phyloP scores from a whole-genome alignment of 2,329 filamentous ascomycete species.

The Claviceps pazoutovae region DNA sequence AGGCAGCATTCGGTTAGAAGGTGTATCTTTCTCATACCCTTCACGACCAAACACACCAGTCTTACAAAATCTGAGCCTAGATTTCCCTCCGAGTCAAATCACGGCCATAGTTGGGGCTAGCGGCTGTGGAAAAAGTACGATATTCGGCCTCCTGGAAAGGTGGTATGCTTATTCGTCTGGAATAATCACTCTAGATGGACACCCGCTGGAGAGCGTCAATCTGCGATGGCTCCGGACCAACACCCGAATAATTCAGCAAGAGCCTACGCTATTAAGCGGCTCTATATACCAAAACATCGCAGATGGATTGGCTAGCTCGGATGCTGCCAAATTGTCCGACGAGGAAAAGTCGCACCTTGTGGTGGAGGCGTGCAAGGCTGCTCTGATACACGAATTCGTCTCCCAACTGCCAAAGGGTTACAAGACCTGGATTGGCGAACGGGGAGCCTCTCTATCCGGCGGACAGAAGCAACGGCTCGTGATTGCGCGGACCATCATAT shows the following conservation, averaged over 20 bases:
- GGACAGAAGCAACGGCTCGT: constrained; percentile 54
- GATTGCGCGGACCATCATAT: constrained; percentile 53
- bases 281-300: constrained; percentile 37
- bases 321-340: constrained; percentile 10
- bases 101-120: constrained; percentile 44
- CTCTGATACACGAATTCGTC: constrained; percentile 41
- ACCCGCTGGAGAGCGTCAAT: constrained; percentile 30
- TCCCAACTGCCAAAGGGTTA: constrained; percentile 38
- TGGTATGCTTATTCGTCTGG: constrained; percentile 42
- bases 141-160: constrained; percentile 42
- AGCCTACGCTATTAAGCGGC: constrained; percentile 39
- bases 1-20: constrained; percentile 33
- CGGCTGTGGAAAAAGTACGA: constrained; percentile 45
- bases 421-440: constrained; percentile 48
- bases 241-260: constrained; percentile 39
- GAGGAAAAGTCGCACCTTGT: constrained; percentile 30
- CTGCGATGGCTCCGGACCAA: constrained; percentile 38
- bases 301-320: constrained; percentile 25
- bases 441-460: constrained; percentile 50
- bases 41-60: constrained; percentile 1
- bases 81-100: constrained; percentile 19
- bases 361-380: constrained; percentile 32
- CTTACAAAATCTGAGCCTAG: background rate
- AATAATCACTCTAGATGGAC: constrained; percentile 28
- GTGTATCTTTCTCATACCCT: constrained; percentile 31